Conservation (phyloP, 768 basidiomycete genomes). For the Atractiella rhizophila region DNA sequence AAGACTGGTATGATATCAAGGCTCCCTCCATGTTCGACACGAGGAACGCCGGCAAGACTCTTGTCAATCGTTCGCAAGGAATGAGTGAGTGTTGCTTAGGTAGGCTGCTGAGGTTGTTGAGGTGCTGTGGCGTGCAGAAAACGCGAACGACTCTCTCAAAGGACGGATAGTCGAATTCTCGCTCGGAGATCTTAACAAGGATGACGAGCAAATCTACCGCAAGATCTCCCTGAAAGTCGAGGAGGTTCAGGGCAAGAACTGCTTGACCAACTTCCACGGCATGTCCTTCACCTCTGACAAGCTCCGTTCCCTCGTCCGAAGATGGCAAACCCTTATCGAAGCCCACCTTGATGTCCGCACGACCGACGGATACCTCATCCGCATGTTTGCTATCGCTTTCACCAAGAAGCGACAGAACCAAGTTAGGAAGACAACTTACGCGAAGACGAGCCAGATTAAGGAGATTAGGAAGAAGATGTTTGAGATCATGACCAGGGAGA, state of each 20-base stretch:
- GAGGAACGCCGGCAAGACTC: slow-evolving; percentile 90
- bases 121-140: slow-evolving; percentile 34
- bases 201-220: slow-evolving; percentile 97
- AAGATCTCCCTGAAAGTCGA: slow-evolving; percentile 75
- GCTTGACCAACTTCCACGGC: slow-evolving; percentile 98
- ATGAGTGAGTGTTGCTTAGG: slow-evolving; percentile 42
- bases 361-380: slow-evolving; percentile 95
- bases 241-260: slow-evolving; percentile 91
- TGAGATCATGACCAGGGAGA: slow-evolving; percentile 91
- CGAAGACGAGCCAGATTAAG: slow-evolving; percentile 74
- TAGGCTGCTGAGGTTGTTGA: neutral
- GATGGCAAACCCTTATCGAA: slow-evolving; percentile 98
- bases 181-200: slow-evolving; percentile 92
- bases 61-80: slow-evolving; percentile 92
- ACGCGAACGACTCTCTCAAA: slow-evolving; percentile 92
- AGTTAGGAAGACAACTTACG: slow-evolving; percentile 97
- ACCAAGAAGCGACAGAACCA: slow-evolving; percentile 89
- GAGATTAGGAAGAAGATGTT: slow-evolving; percentile 99
- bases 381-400: slow-evolving; percentile 96
- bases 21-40: slow-evolving; percentile 93
- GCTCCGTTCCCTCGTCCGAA: slow-evolving; percentile 94
- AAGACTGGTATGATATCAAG: slow-evolving; percentile 99
- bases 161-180: slow-evolving; percentile 91
- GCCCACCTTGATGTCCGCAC: slow-evolving; percentile 98
- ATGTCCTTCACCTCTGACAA: slow-evolving; percentile 99